Evolutionary conservation across 2,329 filamentous ascomycete species (phyloP), one percentile per base, ranked within the genome.

Genomic region (Pseudopithomyces chartarum): DNA sequence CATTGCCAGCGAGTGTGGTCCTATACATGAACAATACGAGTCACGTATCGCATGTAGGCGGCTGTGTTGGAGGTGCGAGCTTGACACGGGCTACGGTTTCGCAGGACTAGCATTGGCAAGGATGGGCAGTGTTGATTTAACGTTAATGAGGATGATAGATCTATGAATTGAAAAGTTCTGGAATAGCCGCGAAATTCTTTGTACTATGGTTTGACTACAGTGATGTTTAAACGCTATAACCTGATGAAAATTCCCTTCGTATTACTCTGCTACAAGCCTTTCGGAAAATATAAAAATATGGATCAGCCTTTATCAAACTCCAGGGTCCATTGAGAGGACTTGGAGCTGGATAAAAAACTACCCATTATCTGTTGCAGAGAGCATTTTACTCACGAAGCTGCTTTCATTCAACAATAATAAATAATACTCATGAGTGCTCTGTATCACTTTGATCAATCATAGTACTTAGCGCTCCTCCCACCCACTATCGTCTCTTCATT

Each of bases 401-500:
- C n/a, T n/a, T n/a, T n/a, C n/a, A n/a, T n/a, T n/a, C n/a, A n/a
- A n/a, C n/a, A n/a, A n/a, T n/a, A n/a, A n/a, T n/a, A n/a, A n/a
- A n/a, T n/a, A n/a, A n/a, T n/a, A n/a, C n/a, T 29, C 26, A 29
- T 8, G 8, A 29, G 8, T 8, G 26, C 26, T 29, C 26, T 29
- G 26, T 29, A 29, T 29, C 26, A 8, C 26, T 55, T 26, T 15
- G 5, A 33, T 22, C 19, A 60, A 43, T 63, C 58, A 20, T 60
- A 61, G 36, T 63, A 63, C 43, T 61, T 63, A 26, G 51, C 54
- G 22, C 46, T 61, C 29, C 51, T 60, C 2, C 58, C 60, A 19
- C 54, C 54, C 36, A 61, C 54, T 7, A 63, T 63, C 0, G 52
- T 48, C 29, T 63, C 60, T 39, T 63, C 58, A 11, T 61, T 61